A percentile compares a stretch with the other conserved stretches of the same genome.
phyloP scores from a whole-genome alignment of 2,329 filamentous ascomycete species.

The Trichophyton mentagrophytes region DNA sequence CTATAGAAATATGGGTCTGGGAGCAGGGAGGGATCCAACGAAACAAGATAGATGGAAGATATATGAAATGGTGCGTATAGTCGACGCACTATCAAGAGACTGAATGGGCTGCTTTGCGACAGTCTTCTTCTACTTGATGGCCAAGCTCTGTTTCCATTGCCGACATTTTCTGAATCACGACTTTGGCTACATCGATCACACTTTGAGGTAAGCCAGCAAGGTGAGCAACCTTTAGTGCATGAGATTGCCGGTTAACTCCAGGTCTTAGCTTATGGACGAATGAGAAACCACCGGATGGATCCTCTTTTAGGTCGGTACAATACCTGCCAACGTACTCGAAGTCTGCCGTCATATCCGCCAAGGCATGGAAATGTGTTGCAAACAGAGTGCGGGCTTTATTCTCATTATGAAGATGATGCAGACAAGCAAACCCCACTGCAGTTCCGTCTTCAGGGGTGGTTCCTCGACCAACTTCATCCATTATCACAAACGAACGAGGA shows the following conservation, averaged over 20 bases:
- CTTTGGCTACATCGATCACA: slow-evolving; percentile 55
- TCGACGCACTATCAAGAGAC: neutral
- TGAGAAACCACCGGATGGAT: slow-evolving; percentile 55
- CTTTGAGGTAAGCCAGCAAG: slow-evolving; percentile 68
- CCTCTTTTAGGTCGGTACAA: slow-evolving; percentile 80
- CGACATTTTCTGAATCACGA: slow-evolving; percentile 37
- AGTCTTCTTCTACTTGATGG: neutral
- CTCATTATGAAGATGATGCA: slow-evolving; percentile 67
- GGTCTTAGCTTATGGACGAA: slow-evolving; percentile 72
- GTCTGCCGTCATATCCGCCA: slow-evolving; percentile 61
- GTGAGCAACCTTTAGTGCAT: slow-evolving; percentile 87
- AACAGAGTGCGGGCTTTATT: slow-evolving; percentile 76
- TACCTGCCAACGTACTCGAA: slow-evolving; percentile 55
- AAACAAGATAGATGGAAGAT: neutral
- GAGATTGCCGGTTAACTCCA: slow-evolving; percentile 75
- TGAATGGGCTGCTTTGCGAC: neutral
- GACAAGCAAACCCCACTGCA: slow-evolving; percentile 76
- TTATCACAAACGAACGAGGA: slow-evolving; percentile 76
- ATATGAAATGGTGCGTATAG: neutral
- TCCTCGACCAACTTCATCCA: slow-evolving; percentile 94
- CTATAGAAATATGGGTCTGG: neutral
- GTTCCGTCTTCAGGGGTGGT: slow-evolving; percentile 87
- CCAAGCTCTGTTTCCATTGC: neutral
- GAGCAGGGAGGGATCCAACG: neutral
- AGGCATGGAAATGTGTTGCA: slow-evolving; percentile 82